Conservation (phyloP, 163 green algal species). For the Scenedesmus sp. region DNA sequence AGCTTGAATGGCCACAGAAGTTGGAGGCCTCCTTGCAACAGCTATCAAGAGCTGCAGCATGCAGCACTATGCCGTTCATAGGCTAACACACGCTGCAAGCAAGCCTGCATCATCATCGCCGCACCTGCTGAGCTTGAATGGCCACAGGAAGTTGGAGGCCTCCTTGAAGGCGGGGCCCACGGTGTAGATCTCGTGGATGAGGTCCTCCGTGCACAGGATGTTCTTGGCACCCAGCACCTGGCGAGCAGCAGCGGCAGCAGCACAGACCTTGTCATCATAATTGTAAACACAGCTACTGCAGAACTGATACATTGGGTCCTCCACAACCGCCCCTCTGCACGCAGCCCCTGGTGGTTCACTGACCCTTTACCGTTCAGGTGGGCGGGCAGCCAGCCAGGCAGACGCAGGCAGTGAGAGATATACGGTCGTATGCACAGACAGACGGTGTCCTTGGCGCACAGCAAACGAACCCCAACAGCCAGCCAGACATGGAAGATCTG, state of each 20-base stretch:
- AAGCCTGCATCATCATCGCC: background rate
- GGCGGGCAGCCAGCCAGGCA: no score
- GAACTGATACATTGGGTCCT: no score
- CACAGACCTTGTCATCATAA: background rate
- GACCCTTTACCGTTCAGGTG: no score
- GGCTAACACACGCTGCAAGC: background rate
- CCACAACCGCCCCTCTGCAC: background rate
- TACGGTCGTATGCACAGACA: background rate
- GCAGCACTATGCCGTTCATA: background rate
- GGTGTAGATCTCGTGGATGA: constrained; percentile 99
- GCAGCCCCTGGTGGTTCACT: no score
- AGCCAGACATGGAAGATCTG: no score
- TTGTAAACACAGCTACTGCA: no score
- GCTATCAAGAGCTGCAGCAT: background rate
- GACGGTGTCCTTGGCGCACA: no score
- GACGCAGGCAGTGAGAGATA: background rate
- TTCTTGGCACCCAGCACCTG: constrained; percentile 91
- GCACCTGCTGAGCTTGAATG: constrained; percentile 51
- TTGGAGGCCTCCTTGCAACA: constrained; percentile 78
- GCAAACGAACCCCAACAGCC: no score
- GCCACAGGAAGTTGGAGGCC: constrained; percentile 99
- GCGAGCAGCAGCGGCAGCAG: background rate
- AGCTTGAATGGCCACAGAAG: constrained; percentile 94
- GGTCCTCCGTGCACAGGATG: constrained; percentile 99
- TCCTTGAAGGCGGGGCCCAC: constrained; percentile 97